phyloP scores from a whole-genome alignment of 2,329 filamentous ascomycete species.

The Exophiala sideris region DNA sequence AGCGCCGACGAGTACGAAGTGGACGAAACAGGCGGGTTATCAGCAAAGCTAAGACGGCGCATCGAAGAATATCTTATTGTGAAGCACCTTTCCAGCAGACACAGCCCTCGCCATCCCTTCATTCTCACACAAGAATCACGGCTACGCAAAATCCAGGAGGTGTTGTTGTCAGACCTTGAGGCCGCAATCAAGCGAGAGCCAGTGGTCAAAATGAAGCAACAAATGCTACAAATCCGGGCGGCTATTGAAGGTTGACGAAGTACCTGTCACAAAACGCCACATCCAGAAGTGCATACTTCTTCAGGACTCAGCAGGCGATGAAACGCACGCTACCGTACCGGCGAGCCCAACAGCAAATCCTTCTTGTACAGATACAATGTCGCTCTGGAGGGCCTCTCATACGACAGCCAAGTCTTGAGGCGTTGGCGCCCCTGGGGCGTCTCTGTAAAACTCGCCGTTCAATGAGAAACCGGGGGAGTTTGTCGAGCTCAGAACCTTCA shows the following conservation, averaged over 20 bases:
- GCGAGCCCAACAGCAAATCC: too few relatives aligned
- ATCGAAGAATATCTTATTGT: constrained; percentile 58
- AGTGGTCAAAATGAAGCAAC: constrained; percentile 33
- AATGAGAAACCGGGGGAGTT: constrained; percentile 82
- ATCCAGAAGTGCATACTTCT: constrained; percentile 23
- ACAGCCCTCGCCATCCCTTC: constrained; percentile 62
- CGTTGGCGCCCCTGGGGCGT: constrained; percentile 11
- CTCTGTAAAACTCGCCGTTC: constrained; percentile 64
- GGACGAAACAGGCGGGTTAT: constrained; percentile 32
- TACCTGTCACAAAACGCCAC: constrained; percentile 35
- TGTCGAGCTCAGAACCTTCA: constrained; percentile 75
- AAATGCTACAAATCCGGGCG: constrained; percentile 19
- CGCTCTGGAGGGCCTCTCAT: constrained; percentile 30
- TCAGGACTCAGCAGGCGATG: too few relatives aligned
- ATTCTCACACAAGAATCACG: constrained; percentile 55
- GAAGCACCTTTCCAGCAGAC: constrained; percentile 47
- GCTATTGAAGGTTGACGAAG: constrained; percentile 17
- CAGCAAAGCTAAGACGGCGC: constrained; percentile 42
- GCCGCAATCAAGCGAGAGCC: constrained; percentile 58
- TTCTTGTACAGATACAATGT: constrained; percentile 39
- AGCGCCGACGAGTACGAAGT: constrained; percentile 36
- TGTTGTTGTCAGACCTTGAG: constrained; percentile 62
- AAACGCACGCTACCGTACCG: too few relatives aligned
- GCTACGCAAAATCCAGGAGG: constrained; percentile 57
- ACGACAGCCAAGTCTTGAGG: constrained; percentile 16